A percentile compares a stretch with the other conserved stretches of the same genome.
phyloP scores from a whole-genome alignment of 352 stramenopile genomes.

The Phytophthora parvispora region DNA sequence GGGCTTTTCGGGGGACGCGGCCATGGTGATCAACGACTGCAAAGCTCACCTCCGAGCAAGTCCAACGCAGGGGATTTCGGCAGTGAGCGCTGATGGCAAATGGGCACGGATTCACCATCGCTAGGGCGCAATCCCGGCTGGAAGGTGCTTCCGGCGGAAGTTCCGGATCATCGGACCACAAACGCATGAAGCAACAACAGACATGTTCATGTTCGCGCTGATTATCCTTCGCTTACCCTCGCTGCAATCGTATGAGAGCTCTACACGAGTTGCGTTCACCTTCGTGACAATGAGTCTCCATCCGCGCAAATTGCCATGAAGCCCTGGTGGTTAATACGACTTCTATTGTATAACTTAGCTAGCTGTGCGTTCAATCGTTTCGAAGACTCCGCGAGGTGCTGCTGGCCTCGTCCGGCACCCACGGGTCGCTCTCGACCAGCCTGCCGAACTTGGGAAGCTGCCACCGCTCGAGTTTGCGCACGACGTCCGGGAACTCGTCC shows the following conservation, averaged over 20 bases:
- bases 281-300: neutral
- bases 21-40: neutral
- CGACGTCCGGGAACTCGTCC: conserved; percentile 32
- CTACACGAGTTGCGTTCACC: too few relatives aligned
- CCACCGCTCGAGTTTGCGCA: conserved; percentile 23
- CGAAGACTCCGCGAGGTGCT: conserved; percentile 25
- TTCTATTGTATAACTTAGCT: conserved; percentile 29
- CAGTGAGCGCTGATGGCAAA: conserved; percentile 4
- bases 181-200: conserved; percentile 9
- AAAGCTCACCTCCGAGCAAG: too few relatives aligned
- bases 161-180: neutral
- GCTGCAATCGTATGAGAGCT: too few relatives aligned
- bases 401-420: conserved; percentile 18
- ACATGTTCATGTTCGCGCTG: too few relatives aligned
- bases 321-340: neutral
- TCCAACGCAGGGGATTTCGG: neutral
- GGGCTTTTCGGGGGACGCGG: neutral
- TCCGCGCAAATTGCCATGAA: too few relatives aligned
- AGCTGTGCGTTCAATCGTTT: conserved; percentile 19
- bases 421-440: conserved; percentile 27
- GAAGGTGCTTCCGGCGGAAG: neutral
- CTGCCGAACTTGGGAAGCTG: conserved; percentile 27
- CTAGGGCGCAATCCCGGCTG: neutral
- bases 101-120: conserved; percentile 21
- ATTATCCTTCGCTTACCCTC: too few relatives aligned